Evolutionary conservation across 2,329 filamentous ascomycete genomes (phyloP).

Genomic region (Arachnomyces sp.): DNA sequence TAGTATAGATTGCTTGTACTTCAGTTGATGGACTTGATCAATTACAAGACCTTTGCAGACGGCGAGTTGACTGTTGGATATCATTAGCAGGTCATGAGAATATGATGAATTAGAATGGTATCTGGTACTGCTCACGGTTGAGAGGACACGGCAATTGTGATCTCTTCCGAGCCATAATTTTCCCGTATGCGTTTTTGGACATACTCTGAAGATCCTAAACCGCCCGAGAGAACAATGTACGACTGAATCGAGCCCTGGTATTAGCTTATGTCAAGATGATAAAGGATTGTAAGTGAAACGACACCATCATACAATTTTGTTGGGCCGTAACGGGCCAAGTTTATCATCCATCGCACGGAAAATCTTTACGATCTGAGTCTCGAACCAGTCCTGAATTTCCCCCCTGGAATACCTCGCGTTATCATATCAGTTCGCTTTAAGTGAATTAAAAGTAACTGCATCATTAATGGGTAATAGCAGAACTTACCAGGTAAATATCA

Average conservation of each 20-base stretch:
- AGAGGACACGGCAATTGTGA: too few species aligned
- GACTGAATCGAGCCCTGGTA: too few species aligned
- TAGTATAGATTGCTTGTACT: slow-evolving; percentile 1
- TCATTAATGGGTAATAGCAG: too few species aligned
- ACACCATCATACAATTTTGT: too few species aligned
- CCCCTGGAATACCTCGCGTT: slow-evolving; percentile 3
- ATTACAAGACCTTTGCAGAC: slow-evolving; percentile 7
- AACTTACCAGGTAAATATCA: slow-evolving; percentile 5
- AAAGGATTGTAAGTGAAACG: too few species aligned
- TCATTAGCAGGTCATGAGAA: too few species aligned
- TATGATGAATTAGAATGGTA: too few species aligned
- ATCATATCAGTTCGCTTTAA: too few species aligned
- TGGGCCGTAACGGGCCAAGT: slow-evolving; percentile 1
- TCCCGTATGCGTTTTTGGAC: slow-evolving; percentile 28
- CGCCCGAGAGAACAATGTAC: slow-evolving; percentile 36
- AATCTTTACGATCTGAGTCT: slow-evolving; percentile 6
- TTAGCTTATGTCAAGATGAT: too few species aligned
- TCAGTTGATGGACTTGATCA: slow-evolving; percentile 6
- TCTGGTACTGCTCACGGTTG: too few species aligned
- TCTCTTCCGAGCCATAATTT: slow-evolving; percentile 1
- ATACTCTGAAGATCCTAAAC: slow-evolving; percentile 36
- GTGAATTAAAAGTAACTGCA: too few species aligned
- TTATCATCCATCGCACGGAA: slow-evolving; percentile 5
- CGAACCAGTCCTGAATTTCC: slow-evolving; percentile 6
- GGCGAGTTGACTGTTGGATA: slow-evolving; percentile 6